Evolutionary conservation across 345 rosid genomes (phyloP), one percentile per base, ranked within the genome.

Genomic region (Eutrema heterophyllum): DNA sequence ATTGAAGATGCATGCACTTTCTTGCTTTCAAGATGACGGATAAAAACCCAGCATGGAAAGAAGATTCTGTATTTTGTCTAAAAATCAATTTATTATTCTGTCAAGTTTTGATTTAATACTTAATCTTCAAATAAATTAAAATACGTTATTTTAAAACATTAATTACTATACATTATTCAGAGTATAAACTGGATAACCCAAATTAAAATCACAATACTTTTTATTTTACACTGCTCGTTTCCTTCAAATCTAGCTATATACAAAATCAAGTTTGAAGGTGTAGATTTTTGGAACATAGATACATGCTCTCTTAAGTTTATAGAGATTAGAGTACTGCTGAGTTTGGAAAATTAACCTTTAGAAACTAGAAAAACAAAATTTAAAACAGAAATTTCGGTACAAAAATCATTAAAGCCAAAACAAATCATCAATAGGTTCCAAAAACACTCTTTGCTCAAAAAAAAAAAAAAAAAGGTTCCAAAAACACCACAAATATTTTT

Each of bases 1-100:
- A 76, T 53, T 76, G 11, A 63, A 76, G 79, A 63, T 76, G 79
- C 79, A 76, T 76, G 75, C 75, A 76, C 59, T 76, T 76, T 54
- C 75, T 69, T 69, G 56, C 74, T 46, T 62, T 63, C 79, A 0
- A 33, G 45, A 38, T 62, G 64, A 61, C 5, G 27, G 56, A 53
- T 40, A 12, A 67, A 67, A 39, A 53, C 13, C 46, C 30, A 59
- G 39, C 64, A 54, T 26, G 29, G 24, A 32, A 1, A 32, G 5
- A 68, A 50, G 55, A 59, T 59, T 67, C 39, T 39, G 13, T 46
- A 24, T 43, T 38, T 57, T 57, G 16, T 48, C 36, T 27, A 9
- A 7, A 49, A 39, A 39, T 16, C 30, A n/a, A 9, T 4, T 45
- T 45, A 15, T 14, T 32, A 6, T 9, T 58, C 10, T 36, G 50